Percentiles rank a stretch among this genome's conserved stretches.
These are phyloP conservation scores for Musa balbisiana DNA, from an alignment of 202 grass and related monocot species.

Conservation along the genomic window DNA sequence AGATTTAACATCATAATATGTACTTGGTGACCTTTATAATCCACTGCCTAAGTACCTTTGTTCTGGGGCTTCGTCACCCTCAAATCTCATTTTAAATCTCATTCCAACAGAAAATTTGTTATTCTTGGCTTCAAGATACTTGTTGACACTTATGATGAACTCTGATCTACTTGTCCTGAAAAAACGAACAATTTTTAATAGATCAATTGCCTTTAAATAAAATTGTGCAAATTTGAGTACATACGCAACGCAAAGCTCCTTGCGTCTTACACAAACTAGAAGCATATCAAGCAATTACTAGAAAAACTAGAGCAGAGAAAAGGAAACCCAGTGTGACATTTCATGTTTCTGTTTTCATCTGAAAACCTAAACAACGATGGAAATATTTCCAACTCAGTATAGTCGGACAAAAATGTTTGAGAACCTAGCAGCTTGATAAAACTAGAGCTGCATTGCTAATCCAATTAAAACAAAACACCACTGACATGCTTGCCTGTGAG, in stretches of 20 bases:
- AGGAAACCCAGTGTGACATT: too few species aligned
- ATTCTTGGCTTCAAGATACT: conserved; percentile 88
- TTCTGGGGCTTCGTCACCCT: conserved; percentile 86
- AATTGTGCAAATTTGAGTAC: too few species aligned
- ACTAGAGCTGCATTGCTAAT: too few species aligned
- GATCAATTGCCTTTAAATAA: not conserved
- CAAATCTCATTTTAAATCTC: conserved; percentile 97
- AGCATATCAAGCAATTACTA: not conserved
- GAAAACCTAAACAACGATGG: too few species aligned
- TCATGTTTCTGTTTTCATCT: too few species aligned
- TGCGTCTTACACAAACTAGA: not conserved
- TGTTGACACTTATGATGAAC: conserved; percentile 84
- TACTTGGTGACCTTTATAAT: not conserved
- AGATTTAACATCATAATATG: not conserved
- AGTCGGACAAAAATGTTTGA: too few species aligned
- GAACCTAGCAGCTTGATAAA: too few species aligned
- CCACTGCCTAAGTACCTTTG: conserved; percentile 43
- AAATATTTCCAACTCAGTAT: too few species aligned
- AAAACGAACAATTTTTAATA: conserved; percentile 16
- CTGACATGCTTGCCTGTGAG: too few species aligned
- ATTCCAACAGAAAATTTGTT: conserved; percentile 73
- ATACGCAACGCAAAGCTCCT: not conserved
- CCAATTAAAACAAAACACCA: too few species aligned
- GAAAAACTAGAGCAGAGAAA: too few species aligned
- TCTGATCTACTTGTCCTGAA: conserved; percentile 78